Conservation (phyloP, 345 rosid genomes). For the Camelina sativa region DNA sequence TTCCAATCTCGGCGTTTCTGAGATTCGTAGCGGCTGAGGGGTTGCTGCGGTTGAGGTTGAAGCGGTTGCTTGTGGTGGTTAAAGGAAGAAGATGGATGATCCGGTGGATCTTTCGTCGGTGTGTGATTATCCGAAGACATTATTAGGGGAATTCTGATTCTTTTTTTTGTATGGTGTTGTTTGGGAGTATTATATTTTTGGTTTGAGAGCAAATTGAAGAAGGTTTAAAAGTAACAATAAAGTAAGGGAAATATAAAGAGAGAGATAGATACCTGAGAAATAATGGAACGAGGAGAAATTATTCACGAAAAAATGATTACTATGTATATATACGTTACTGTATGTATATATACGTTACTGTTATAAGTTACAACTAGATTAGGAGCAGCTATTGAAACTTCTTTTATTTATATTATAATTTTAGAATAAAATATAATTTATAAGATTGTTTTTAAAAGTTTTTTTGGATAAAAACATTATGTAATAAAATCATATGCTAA, state of each 20-base stretch:
- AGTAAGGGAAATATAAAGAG: slow-evolving; percentile 26
- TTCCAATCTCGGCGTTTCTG: slow-evolving; percentile 94
- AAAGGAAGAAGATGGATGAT: slow-evolving; percentile 39
- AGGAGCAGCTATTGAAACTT: too few species aligned
- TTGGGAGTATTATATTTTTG: slow-evolving; percentile 27
- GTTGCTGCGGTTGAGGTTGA: slow-evolving; percentile 38
- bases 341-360: not conserved
- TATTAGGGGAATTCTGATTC: slow-evolving; percentile 22
- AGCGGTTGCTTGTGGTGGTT: slow-evolving; percentile 35
- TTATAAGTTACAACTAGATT: not conserved
- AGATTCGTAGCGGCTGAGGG: slow-evolving; percentile 84
- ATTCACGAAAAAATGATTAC: slow-evolving; percentile 25
- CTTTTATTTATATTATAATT: too few species aligned
- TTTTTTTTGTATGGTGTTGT: not conserved
- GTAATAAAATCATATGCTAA: too few species aligned
- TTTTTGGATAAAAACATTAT: too few species aligned
- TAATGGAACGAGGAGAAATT: slow-evolving; percentile 24
- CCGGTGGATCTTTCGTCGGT: slow-evolving; percentile 46
- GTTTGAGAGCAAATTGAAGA: slow-evolving; percentile 21
- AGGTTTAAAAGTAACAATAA: slow-evolving; percentile 29
- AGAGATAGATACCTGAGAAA: slow-evolving; percentile 24
- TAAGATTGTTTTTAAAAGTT: too few species aligned
- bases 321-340: not conserved
- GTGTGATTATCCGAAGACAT: slow-evolving; percentile 39
- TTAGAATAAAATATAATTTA: too few species aligned